Percentiles rank a stretch among this genome's conserved stretches.
Evolutionary conservation across 768 basidiomycete species (phyloP).

Genomic region (Rickenella mellea): DNA sequence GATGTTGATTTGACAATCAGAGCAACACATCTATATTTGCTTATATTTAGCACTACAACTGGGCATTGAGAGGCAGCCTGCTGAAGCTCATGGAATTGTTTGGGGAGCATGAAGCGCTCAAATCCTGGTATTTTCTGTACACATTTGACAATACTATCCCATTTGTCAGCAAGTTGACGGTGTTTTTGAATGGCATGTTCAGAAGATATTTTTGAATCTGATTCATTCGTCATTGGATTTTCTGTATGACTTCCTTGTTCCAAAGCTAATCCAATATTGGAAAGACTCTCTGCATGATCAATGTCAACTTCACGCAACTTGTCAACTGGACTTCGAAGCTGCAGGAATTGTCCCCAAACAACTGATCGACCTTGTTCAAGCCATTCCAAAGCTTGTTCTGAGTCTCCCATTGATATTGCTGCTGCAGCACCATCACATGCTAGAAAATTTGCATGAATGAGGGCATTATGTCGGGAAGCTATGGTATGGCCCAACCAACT

Average conservation of each 20-base stretch:
- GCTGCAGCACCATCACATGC: no score
- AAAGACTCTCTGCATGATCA: no score
- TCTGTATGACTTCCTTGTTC: no score
- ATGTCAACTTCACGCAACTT: slow-evolving; percentile 3
- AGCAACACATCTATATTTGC: slow-evolving; percentile 9
- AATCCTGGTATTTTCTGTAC: slow-evolving; percentile 12
- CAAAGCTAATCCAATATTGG: no score
- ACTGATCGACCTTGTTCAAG: slow-evolving; percentile 9
- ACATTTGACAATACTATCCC: slow-evolving; percentile 11
- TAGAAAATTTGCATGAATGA: no score
- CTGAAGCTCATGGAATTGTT: slow-evolving; percentile 6
- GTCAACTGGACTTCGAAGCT: slow-evolving; percentile 7
- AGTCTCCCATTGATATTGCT: slow-evolving; percentile 1
- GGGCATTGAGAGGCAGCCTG: slow-evolving; percentile 11
- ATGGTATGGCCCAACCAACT: no score
- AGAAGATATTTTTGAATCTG: no score
- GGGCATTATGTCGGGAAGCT: no score
- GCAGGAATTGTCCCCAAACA: slow-evolving; percentile 8
- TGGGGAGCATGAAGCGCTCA: slow-evolving; percentile 11
- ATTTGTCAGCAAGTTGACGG: slow-evolving; percentile 6
- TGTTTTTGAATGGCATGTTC: no score
- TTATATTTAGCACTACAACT: slow-evolving; percentile 11
- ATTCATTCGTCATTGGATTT: no score
- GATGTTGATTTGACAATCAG: slow-evolving; percentile 8
- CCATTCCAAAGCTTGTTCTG: slow-evolving; percentile 8